Evolutionary conservation across 2,329 filamentous ascomycete genomes (phyloP).

Genomic region (Xylariaceae sp.): DNA sequence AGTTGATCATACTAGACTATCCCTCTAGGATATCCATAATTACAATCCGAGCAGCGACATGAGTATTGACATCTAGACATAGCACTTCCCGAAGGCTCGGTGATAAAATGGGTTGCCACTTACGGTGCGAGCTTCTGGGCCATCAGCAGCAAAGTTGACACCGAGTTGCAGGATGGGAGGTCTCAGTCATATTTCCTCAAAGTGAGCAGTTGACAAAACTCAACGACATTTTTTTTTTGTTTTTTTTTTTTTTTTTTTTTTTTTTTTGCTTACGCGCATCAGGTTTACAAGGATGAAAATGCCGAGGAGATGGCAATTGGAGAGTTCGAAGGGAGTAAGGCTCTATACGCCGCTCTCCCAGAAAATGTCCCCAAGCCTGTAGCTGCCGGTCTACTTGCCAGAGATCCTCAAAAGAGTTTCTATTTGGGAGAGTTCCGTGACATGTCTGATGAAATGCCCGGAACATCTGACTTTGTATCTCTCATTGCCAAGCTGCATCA

Average conservation of each 20-base stretch:
- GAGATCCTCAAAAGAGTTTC: conserved; percentile 2
- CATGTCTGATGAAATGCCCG: conserved; percentile 1
- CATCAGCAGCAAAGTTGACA: neutral
- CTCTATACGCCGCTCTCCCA: conserved; percentile 3
- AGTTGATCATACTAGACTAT: neutral
- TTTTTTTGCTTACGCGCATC: neutral
- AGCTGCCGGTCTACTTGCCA: neutral
- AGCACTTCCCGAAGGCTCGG: neutral
- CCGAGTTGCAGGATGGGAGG: neutral
- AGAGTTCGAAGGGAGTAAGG: conserved; percentile 2
- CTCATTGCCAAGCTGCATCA: conserved; percentile 13
- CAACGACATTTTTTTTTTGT: too few relatives aligned
- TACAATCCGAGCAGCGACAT: neutral
- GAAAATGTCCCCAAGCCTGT: conserved; percentile 1
- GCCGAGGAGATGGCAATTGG: conserved; percentile 19
- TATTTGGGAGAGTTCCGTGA: conserved; percentile 4
- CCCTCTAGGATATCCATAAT: neutral
- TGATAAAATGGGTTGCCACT: conserved; percentile 1
- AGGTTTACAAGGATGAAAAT: conserved; percentile 2
- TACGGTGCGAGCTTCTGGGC: conserved; percentile 1
- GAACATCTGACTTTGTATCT: neutral
- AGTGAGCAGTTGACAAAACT: neutral
- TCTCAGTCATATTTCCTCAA: conserved; percentile 2
- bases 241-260: too few relatives aligned
- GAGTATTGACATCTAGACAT: neutral